A percentile compares a stretch with the other conserved stretches of the same genome.
Conservation (phyloP, 306 rosid genomes). For the Malus orientalis region DNA sequence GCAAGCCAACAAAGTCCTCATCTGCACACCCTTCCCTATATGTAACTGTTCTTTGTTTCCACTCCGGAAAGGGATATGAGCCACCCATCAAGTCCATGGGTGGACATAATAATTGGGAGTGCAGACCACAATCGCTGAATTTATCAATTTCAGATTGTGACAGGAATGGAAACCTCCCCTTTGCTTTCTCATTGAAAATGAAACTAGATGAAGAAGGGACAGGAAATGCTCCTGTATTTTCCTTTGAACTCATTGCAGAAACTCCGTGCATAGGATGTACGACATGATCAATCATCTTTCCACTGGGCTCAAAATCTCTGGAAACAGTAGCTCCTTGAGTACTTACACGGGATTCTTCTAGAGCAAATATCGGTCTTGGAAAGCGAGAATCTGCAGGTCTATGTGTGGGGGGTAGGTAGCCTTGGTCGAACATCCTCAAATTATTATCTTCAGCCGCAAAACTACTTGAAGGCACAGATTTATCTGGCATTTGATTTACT, state of each 20-base stretch:
- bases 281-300: conserved; percentile 37
- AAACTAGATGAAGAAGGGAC: conserved; percentile 45
- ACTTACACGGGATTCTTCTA: conserved; percentile 32
- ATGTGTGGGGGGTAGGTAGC: conserved; percentile 21
- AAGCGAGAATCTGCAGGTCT: conserved; percentile 32
- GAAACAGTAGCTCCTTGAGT: conserved; percentile 29
- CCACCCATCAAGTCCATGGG: conserved; percentile 36
- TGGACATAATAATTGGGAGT: conserved; percentile 31
- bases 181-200: conserved; percentile 35
- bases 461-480: conserved; percentile 26
- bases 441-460: conserved; percentile 24
- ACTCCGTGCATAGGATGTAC: conserved; percentile 35
- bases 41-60: conserved; percentile 39
- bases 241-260: conserved; percentile 31
- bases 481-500: conserved; percentile 29
- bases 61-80: conserved; percentile 28
- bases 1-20: conserved; percentile 58
- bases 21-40: conserved; percentile 31
- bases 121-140: conserved; percentile 15
- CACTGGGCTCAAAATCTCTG: conserved; percentile 36
- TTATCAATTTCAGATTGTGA: conserved; percentile 37
- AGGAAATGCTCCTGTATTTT: conserved; percentile 26
- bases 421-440: conserved; percentile 32
- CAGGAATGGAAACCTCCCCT: conserved; percentile 31
- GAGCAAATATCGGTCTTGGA: conserved; percentile 33